phyloP scores from a whole-genome alignment of 2,329 filamentous ascomycete species.

The Penicillium digitatum region DNA sequence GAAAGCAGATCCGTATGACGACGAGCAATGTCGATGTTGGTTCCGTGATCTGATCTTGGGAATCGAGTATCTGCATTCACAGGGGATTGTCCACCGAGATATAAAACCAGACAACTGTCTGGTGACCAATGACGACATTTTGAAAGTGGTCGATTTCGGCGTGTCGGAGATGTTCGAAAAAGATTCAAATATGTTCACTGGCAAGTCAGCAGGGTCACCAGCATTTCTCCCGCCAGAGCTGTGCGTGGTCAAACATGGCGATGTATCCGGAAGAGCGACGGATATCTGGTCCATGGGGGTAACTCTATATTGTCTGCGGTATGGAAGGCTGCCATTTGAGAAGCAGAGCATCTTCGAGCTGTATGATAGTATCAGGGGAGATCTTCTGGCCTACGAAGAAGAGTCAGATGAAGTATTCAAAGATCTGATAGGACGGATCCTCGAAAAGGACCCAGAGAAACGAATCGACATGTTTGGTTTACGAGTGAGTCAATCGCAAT shows the following conservation, averaged over 20 bases:
- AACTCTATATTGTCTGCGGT: constrained; percentile 86
- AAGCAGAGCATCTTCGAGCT: constrained; percentile 74
- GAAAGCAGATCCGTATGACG: constrained; percentile 72
- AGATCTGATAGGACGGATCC: constrained; percentile 67
- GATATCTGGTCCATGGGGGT: constrained; percentile 99
- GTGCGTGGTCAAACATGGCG: constrained; percentile 78
- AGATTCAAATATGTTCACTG: constrained; percentile 77
- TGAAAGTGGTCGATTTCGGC: constrained; percentile 98
- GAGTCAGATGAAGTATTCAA: constrained; percentile 65
- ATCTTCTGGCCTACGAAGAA: constrained; percentile 59
- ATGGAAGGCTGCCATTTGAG: constrained; percentile 84
- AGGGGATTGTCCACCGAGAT: constrained; percentile 91
- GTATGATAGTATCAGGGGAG: constrained; percentile 79
- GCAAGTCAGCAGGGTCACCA: constrained; percentile 89
- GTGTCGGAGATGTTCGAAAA: constrained; percentile 99
- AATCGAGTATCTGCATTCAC: constrained; percentile 91
- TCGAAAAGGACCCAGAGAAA: constrained; percentile 81
- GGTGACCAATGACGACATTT: constrained; percentile 81
- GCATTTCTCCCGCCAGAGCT: constrained; percentile 93
- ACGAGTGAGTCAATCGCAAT: constrained; percentile 58
- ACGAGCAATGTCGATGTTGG: constrained; percentile 81
- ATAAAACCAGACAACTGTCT: constrained; percentile 98
- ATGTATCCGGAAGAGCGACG: constrained; percentile 81
- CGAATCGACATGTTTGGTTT: constrained; percentile 79
- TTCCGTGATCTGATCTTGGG: constrained; percentile 92